phyloP scores from a whole-genome alignment of 2,329 filamentous ascomycete species.

The Neopestalotiopsis rosae region DNA sequence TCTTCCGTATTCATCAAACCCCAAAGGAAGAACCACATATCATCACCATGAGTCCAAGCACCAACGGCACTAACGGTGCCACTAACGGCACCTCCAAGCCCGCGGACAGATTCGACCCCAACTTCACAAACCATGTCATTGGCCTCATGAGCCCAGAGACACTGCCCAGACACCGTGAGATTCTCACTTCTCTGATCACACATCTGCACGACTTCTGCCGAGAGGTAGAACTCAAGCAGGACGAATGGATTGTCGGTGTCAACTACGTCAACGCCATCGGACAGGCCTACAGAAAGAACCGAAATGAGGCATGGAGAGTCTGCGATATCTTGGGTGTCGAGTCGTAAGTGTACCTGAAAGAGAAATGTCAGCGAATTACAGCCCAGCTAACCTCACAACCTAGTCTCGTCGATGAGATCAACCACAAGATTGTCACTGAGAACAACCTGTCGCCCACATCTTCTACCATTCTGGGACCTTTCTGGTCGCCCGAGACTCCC shows the following conservation, averaged over 20 bases:
- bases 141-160: conserved; percentile 65
- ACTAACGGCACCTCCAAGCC: conserved; percentile 38
- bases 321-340: conserved; percentile 69
- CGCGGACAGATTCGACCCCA: conserved; percentile 67
- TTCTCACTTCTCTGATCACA: conserved; percentile 60
- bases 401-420: conserved; percentile 66
- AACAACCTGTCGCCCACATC: conserved; percentile 44
- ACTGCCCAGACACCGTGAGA: conserved; percentile 57
- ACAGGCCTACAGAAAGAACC: conserved; percentile 59
- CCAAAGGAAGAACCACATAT: not conserved
- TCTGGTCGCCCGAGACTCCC: conserved; percentile 68
- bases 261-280: conserved; percentile 63
- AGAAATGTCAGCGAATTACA: not conserved
- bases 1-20: not conserved
- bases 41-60: not conserved
- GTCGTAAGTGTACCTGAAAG: conserved; percentile 32
- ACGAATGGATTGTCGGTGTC: conserved; percentile 68
- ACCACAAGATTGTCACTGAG: conserved; percentile 62
- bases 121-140: conserved; percentile 66
- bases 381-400: not conserved
- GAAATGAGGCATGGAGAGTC: conserved; percentile 68
- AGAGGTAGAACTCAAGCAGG: conserved; percentile 65
- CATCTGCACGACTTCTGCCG: conserved; percentile 70
- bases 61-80: conserved; percentile 21
- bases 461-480: conserved; percentile 74